Evolutionary conservation across 257 asterid species (phyloP), one percentile per base, ranked within the genome.

Genomic region (Plectranthus barbatus): DNA sequence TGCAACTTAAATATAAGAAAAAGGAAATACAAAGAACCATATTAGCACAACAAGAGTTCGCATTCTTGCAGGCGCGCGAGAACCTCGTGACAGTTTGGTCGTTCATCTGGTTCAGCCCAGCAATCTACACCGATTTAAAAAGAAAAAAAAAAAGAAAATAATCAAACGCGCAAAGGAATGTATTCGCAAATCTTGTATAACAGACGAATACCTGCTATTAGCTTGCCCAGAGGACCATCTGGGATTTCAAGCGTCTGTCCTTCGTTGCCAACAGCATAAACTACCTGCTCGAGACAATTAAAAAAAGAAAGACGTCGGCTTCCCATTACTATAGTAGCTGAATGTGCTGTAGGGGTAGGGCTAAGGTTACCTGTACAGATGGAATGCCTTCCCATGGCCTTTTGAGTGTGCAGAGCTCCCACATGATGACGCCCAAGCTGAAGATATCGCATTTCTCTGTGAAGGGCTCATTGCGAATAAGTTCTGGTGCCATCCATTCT

Each of bases 401-500:
- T 68, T 75, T 83, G 46, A 90, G 92, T 3, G 95, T 87, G 80
- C 86, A 83, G 31, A 90, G 82, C 77, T 90, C 97, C 97, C 97
- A 90, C 68, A 90, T 87, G 46, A 90, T 79, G 62, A 90, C 95
- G 9, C 97, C 97, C 50, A 90, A 79, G 80, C 97, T 87, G 67
- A 90, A 90, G 39, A 90, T 85, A 47, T 90, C 97, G 13, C 97
- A 81, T 65, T 85, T 87, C 66, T 90, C 94, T 0, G 92, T 90
- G 86, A 90, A 90, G 70, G 97, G 92, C 74, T 87, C 95, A 9
- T 87, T 85, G 59, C 90, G 94, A 49, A 90, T 87, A 21, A 90
- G 94, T 68, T 90, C 97, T 3, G 97, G 97, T 17, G 96, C 96
- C 97, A 91, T 91, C 97, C 95, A 91, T 57, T 91, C 95, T 15